These are phyloP conservation scores for Tricholoma flavovirens DNA, from an alignment of 768 basidiomycete species.

Conservation along the genomic window DNA sequence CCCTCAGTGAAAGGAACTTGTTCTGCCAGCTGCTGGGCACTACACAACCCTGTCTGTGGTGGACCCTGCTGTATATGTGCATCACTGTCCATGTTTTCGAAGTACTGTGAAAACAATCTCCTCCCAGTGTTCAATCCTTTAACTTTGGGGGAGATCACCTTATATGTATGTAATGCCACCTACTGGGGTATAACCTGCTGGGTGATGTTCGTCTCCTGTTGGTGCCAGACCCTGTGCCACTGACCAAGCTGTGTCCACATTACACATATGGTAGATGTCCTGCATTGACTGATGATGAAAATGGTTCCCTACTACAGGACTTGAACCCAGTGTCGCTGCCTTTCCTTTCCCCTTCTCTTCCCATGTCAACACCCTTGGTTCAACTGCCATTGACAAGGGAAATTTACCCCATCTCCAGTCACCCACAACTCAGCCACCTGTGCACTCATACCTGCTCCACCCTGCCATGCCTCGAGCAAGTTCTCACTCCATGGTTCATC, in stretches of 20 bases:
- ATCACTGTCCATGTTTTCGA: no score
- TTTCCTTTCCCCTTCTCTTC: background rate
- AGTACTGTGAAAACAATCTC: background rate
- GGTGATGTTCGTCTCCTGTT: background rate
- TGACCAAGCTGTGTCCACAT: background rate
- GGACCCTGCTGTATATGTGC: no score
- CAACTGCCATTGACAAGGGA: background rate
- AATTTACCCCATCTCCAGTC: no score
- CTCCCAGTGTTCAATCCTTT: background rate
- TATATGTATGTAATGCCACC: background rate
- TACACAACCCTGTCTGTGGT: no score
- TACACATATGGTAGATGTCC: background rate
- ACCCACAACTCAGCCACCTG: background rate
- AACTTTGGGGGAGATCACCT: background rate
- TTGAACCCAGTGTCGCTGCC: background rate
- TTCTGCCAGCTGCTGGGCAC: no score
- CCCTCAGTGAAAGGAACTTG: no score
- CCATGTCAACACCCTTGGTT: background rate
- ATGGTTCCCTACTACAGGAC: background rate
- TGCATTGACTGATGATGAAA: background rate
- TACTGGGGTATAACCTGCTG: background rate
- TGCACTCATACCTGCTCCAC: background rate
- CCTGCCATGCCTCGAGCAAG: background rate
- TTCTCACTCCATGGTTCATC: background rate
- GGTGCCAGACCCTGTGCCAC: background rate